Conservation (phyloP, 176 grass and related monocot species). For the Leersia perrieri region DNA sequence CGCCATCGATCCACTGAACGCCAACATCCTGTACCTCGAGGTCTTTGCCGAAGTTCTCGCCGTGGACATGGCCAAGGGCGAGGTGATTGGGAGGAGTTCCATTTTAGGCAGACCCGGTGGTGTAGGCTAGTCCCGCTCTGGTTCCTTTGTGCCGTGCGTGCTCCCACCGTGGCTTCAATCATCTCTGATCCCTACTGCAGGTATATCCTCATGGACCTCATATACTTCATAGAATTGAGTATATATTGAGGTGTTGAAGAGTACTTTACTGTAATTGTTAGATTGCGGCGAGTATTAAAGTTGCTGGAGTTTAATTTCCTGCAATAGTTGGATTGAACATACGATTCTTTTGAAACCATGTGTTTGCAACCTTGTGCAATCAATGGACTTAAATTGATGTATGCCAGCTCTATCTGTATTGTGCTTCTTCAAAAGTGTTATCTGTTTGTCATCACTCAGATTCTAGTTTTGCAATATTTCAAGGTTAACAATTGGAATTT, state of each 20-base stretch:
- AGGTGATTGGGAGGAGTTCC: not conserved
- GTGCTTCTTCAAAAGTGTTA: not conserved
- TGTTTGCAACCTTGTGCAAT: not conserved
- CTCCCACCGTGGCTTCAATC: conserved; percentile 20
- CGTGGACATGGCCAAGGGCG: conserved; percentile 11
- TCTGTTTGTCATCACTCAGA: not conserved
- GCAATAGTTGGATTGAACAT: not conserved
- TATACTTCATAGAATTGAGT: not conserved
- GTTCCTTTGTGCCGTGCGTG: not conserved
- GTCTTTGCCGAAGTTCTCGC: not conserved
- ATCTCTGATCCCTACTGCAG: conserved; percentile 11
- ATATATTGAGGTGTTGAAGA: too few species aligned
- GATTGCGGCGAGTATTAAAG: not conserved
- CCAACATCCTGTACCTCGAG: not conserved
- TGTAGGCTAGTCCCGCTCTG: too few species aligned
- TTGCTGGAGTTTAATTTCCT: not conserved
- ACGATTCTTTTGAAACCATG: not conserved
- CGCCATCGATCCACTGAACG: conserved; percentile 14
- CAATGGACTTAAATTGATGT: not conserved
- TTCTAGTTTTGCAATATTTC: too few species aligned
- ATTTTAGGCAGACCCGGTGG: not conserved
- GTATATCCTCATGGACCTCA: not conserved
- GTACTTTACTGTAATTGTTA: not conserved
- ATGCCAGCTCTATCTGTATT: not conserved
- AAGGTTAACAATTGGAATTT: too few species aligned